A percentile compares a stretch with the other conserved stretches of the same genome.
Evolutionary conservation across 192 early-diverging fungal species (phyloP).

Genomic region (Podila horticola): DNA sequence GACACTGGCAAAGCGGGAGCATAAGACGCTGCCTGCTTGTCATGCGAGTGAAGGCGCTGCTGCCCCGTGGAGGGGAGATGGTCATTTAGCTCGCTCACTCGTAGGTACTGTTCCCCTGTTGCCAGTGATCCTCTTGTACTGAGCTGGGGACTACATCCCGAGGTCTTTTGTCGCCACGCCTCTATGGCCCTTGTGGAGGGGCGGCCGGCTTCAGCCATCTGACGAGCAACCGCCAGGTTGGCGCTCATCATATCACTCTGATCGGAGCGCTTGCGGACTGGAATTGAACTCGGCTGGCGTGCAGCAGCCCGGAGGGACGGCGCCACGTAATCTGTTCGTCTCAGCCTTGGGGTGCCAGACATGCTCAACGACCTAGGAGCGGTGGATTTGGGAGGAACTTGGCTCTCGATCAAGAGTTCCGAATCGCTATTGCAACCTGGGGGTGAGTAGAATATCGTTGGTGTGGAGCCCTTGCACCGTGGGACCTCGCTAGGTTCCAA

Average conservation of each 20-base stretch:
- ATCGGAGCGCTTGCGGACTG: neutral
- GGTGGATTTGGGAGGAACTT: neutral
- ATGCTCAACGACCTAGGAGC: neutral
- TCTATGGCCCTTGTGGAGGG: neutral
- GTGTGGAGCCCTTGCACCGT: constrained; percentile 1
- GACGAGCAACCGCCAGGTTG: neutral
- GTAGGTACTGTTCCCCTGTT: neutral
- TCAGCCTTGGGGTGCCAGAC: neutral
- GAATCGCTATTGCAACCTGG: neutral
- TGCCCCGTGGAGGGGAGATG: neutral
- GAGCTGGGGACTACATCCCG: too few relatives aligned
- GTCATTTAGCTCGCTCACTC: neutral
- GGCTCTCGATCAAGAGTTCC: neutral
- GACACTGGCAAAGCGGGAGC: neutral
- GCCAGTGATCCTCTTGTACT: neutral
- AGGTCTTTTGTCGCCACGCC: neutral
- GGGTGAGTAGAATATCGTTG: neutral
- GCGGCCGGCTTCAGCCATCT: neutral
- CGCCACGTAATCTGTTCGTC: neutral
- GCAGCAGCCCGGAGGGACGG: neutral
- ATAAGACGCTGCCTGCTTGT: neutral
- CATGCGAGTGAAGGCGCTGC: neutral
- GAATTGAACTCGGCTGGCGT: neutral
- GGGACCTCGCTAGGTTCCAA: neutral
- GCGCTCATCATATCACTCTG: neutral